These are phyloP conservation scores for Scenedesmus sp. DNA, from an alignment of 163 green algal species.

Conservation along the genomic window DNA sequence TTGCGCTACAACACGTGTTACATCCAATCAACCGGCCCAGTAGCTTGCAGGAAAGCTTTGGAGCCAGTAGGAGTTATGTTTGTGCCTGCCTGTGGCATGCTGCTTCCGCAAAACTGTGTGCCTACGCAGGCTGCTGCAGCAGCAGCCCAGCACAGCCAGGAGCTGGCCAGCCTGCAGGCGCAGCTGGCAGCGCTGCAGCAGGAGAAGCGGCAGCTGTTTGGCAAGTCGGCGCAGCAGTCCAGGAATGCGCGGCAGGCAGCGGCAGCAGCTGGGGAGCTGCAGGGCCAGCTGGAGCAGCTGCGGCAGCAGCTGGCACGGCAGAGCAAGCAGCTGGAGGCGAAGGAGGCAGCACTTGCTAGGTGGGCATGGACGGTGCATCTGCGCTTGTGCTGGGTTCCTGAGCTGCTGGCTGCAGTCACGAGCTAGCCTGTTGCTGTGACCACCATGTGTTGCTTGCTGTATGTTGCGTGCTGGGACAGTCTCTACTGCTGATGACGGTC, in stretches of 20 bases:
- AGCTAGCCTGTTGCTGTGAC: not conserved
- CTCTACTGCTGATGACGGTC: not conserved
- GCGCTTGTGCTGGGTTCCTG: not conserved
- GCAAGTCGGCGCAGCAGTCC: constrained; percentile 27
- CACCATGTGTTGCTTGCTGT: not conserved
- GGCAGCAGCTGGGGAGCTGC: not conserved
- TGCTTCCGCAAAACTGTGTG: not conserved
- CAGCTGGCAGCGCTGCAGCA: constrained; percentile 18
- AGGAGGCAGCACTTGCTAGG: constrained; percentile 35
- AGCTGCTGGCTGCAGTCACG: too few relatives aligned
- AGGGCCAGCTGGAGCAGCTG: not conserved
- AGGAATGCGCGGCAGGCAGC: constrained; percentile 21
- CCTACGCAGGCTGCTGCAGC: constrained; percentile 22
- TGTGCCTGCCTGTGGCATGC: not conserved
- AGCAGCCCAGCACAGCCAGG: constrained; percentile 11
- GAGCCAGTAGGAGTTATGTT: not conserved
- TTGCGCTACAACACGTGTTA: not conserved
- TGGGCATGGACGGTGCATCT: not conserved
- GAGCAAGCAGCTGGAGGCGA: constrained; percentile 30
- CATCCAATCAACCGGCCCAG: too few relatives aligned
- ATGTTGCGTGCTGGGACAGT: not conserved
- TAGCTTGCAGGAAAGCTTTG: not conserved
- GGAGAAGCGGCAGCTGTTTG: constrained; percentile 26
- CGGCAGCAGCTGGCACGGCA: constrained; percentile 31
- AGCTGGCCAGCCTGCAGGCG: not conserved